Evolutionary conservation across 495 filamentous ascomycete genomes (phyloP).

Genomic region (Tuber microsphaerosporum): DNA sequence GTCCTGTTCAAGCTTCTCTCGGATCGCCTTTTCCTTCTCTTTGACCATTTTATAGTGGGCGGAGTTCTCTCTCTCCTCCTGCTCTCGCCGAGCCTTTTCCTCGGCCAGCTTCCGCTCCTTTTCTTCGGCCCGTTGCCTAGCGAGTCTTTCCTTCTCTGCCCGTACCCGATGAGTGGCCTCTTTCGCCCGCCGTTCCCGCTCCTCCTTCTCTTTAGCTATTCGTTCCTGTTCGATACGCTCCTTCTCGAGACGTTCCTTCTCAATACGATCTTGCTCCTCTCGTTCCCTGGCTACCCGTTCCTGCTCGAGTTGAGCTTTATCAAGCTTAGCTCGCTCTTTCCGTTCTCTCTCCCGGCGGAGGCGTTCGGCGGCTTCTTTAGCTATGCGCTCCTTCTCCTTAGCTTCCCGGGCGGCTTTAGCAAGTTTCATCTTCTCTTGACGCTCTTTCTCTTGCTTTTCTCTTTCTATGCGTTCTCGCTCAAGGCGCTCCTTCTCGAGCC

Average conservation of each 20-base stretch:
- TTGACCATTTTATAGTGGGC: conserved; percentile 8
- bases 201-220: conserved; percentile 42
- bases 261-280: conserved; percentile 31
- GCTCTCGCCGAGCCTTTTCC: conserved; percentile 40
- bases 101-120: conserved; percentile 41
- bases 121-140: conserved; percentile 41
- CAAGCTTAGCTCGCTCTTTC: conserved; percentile 27
- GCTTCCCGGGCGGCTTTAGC: conserved; percentile 30
- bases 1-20: conserved; percentile 37
- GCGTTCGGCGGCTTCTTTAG: conserved; percentile 32
- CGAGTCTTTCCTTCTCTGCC: conserved; percentile 39
- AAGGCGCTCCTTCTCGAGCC: conserved; percentile 42
- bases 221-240: conserved; percentile 31
- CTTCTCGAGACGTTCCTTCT: conserved; percentile 36
- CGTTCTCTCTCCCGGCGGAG: conserved; percentile 32
- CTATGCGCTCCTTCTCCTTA: conserved; percentile 39
- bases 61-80: conserved; percentile 25
- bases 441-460: conserved; percentile 47
- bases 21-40: conserved; percentile 32
- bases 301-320: conserved; percentile 43
- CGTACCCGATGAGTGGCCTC: conserved; percentile 31
- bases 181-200: conserved; percentile 33
- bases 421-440: conserved; percentile 45
- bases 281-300: conserved; percentile 42
- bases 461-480: conserved; percentile 44